Evolutionary conservation across 139 green algal genomes (phyloP), one percentile per base, ranked within the genome.

Genomic region (Volvox reticuliferus): DNA sequence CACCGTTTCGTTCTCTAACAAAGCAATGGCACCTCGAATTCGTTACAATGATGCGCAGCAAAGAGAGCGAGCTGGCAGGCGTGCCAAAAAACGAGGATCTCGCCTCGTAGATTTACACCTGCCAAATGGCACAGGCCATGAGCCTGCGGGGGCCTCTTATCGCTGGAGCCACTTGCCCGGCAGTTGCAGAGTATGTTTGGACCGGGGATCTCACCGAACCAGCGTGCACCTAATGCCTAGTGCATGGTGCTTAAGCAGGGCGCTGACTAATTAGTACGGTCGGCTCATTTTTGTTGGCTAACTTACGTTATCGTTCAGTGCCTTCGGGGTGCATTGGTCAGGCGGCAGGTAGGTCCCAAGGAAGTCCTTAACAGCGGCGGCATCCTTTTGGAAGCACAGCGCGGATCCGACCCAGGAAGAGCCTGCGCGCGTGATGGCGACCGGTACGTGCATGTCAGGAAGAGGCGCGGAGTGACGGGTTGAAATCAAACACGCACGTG

Each of bases 261-360:
- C 67, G 24, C 67, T 3, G 24, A 28, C 67, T 26, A 75, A 12
- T 28, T 26, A 28, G 67, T 3, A 26, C 67, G 24, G 3, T 26
- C 24, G 22, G 22, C n/a, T n/a, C n/a, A n/a, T n/a, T n/a, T 75
- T 28, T 24, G 22, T 75, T 26, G 24, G 13, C 24, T 2, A 37
- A 9, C 55, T n/a, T 22, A 77, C 82, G n/a, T 61, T 14, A 61
- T 55, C 1, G 5, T 14, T 5, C 22, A 88, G 33, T 6, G 65
- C 36, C 2, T 79, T 22, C 5, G 63, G 82, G 35, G 17, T 67
- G 65, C 82, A 79, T 67, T 67, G 1, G 28, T 89, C 84, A 22
- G 84, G 84, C 1, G 68, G 37, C 33, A 89, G 28, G 20, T 89
- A 69, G 37, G 69, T 35, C 37, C 84, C 84, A n/a, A 89, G 68